Conservation (phyloP, 176 grass and related monocot genomes). For the Chrysopogon serrulatus region DNA sequence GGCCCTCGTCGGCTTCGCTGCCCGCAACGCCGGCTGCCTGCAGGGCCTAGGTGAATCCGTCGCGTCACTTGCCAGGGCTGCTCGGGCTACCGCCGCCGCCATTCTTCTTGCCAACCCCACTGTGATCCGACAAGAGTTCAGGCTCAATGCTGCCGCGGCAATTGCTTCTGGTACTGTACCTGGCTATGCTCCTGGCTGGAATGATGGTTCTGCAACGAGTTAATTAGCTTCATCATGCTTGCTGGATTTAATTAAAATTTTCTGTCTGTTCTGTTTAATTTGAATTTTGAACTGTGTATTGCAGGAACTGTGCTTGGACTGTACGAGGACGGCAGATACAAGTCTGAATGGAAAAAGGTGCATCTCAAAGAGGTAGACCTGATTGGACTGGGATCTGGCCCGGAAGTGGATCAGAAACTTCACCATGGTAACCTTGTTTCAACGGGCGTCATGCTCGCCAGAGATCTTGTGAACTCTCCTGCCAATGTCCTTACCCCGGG, state of each 20-base stretch:
- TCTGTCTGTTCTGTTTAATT: background rate
- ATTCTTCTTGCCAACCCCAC: constrained; percentile 43
- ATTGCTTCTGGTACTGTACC: constrained; percentile 64
- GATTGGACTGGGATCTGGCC: constrained; percentile 67
- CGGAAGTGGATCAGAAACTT: constrained; percentile 63
- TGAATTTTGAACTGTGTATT: background rate
- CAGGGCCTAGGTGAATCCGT: constrained; percentile 68
- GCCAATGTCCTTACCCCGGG: constrained; percentile 96
- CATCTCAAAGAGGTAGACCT: constrained; percentile 83
- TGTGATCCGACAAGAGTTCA: constrained; percentile 40
- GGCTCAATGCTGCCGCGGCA: constrained; percentile 45
- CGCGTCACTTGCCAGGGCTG: constrained; percentile 56
- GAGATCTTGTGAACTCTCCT: constrained; percentile 91
- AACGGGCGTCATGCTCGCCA: constrained; percentile 81
- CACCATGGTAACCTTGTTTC: constrained; percentile 58
- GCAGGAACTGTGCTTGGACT: constrained; percentile 74
- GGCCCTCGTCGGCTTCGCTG: constrained; percentile 58
- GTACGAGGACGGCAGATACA: constrained; percentile 86
- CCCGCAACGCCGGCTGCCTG: constrained; percentile 12
- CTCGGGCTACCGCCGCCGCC: constrained; percentile 61
- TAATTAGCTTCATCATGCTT: background rate
- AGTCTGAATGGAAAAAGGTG: constrained; percentile 74
- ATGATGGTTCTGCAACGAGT: background rate
- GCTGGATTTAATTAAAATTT: background rate
- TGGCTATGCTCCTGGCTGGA: too few relatives aligned